A percentile compares a stretch with the other conserved stretches of the same genome.
Evolutionary conservation across 768 basidiomycete species (phyloP).

Genomic region (Saitozyma podzolica): DNA sequence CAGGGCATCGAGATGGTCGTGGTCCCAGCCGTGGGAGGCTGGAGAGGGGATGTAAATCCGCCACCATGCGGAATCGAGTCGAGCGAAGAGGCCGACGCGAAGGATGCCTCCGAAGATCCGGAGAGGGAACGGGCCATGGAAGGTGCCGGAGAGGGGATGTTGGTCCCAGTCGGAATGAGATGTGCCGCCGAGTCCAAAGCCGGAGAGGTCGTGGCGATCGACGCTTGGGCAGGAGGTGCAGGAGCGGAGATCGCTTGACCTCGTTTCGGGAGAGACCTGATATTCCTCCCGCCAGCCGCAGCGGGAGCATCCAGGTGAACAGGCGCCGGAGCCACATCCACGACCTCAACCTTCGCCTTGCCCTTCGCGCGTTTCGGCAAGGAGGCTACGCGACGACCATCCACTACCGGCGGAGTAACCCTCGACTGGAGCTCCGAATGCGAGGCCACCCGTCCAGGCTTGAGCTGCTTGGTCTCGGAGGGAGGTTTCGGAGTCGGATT

Average conservation of each 20-base stretch:
- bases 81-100: constrained; percentile 7
- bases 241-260: no score
- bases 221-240: no score
- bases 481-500: no score
- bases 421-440: not conserved
- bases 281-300: no score
- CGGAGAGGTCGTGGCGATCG: no score
- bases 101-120: constrained; percentile 9
- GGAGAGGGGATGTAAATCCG: constrained; percentile 10
- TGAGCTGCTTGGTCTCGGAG: not conserved
- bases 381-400: not conserved
- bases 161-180: not conserved
- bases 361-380: not conserved
- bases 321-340: not conserved
- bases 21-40: not conserved
- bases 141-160: constrained; percentile 10
- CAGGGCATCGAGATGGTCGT: no score
- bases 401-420: not conserved
- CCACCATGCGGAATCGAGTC: constrained; percentile 3
- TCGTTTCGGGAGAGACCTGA: no score
- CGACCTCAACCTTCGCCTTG: not conserved
- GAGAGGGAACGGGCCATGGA: constrained; percentile 14
- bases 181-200: no score
- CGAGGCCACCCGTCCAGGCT: not conserved
- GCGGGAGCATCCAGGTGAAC: no score